Conservation (phyloP, 2,329 filamentous ascomycete species). For the Bipolaris bicolor region DNA sequence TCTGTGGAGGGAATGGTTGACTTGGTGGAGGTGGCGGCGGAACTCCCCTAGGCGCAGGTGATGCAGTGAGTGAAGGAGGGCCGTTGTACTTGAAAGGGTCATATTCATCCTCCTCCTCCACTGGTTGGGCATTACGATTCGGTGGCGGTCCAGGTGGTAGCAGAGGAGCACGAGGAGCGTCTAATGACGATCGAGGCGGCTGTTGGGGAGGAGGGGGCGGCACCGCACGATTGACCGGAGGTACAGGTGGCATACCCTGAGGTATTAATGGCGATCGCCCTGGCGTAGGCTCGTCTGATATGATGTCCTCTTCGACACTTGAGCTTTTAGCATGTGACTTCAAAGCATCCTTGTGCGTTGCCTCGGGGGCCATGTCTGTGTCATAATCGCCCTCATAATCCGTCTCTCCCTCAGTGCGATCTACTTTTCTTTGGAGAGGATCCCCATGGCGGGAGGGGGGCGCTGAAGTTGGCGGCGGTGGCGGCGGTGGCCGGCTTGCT, state of each 20-base stretch:
- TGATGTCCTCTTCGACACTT: constrained; percentile 71
- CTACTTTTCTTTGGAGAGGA: constrained; percentile 49
- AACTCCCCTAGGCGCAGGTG: constrained; percentile 47
- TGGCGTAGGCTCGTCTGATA: constrained; percentile 60
- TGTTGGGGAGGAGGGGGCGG: constrained; percentile 66
- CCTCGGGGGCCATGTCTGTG: constrained; percentile 93
- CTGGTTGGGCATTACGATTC: constrained; percentile 49
- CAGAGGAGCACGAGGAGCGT: constrained; percentile 74
- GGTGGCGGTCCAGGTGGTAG: constrained; percentile 71
- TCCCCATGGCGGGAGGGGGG: constrained; percentile 49
- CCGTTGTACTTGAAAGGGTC: constrained; percentile 66
- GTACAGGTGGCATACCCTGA: constrained; percentile 43
- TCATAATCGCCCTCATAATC: constrained; percentile 99
- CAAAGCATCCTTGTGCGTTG: constrained; percentile 90
- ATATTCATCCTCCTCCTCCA: constrained; percentile 66
- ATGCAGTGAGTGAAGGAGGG: constrained; percentile 14
- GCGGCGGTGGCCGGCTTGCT: constrained; percentile 52
- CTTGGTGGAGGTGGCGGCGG: constrained; percentile 45
- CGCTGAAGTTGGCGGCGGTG: constrained; percentile 53
- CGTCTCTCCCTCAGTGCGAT: constrained; percentile 79
- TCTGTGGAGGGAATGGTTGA: constrained; percentile 43
- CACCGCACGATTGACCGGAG: constrained; percentile 49
- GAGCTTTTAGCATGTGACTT: constrained; percentile 80
- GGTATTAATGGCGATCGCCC: constrained; percentile 49
- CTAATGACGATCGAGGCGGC: constrained; percentile 64